Evolutionary conservation across 768 basidiomycete species (phyloP), one percentile per base, ranked within the genome.

Genomic region (Fomitopsis serialis): DNA sequence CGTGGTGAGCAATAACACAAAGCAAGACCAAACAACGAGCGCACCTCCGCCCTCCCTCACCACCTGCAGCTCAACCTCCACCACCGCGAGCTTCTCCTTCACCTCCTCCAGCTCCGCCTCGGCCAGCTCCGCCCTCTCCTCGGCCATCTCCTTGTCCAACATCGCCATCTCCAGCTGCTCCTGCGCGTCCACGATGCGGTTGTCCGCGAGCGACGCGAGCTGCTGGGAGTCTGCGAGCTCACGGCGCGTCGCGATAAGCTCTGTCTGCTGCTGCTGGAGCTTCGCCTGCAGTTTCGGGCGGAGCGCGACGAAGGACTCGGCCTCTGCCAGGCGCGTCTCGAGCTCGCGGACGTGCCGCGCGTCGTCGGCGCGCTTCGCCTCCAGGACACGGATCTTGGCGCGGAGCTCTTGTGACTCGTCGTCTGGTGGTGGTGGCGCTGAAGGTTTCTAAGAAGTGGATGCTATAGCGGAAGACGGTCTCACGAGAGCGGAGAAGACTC

Each of bases 71-170:
- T 98, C 95, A 13, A 97, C 86, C 63, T 97, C 88, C 27, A 87
- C 58, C 44, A 87, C 80, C 6, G 88, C 90, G 45, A 92, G 57
- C 59, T 77, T 80, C 69, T 98, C 96, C 61, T 78, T 87, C 54
- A 87, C 64, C 50, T 85, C 87, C 60, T 89, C 91, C 47, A 94
- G 63, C 63, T 94, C 92, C 0, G 76, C 68, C 65, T 92, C 86
- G 0, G 85, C 85, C 2, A 81, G 65, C 68, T 98, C 96, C 0
- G 89, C 86, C 54, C 83, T 82, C 68, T 98, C 96, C 65, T 98
- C 97, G 0, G 96, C 95, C 36, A 98, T 84, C 67, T 99, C 97
- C 70, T 92, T 93, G 66, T 99, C 97, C 60, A 99, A 71, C 79
- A 90, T 90, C 2, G 84, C 78, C 87, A 98, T 93, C 72, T 99